phyloP scores from a whole-genome alignment of 495 filamentous ascomycete species.

The Aspergillus avenaceus region DNA sequence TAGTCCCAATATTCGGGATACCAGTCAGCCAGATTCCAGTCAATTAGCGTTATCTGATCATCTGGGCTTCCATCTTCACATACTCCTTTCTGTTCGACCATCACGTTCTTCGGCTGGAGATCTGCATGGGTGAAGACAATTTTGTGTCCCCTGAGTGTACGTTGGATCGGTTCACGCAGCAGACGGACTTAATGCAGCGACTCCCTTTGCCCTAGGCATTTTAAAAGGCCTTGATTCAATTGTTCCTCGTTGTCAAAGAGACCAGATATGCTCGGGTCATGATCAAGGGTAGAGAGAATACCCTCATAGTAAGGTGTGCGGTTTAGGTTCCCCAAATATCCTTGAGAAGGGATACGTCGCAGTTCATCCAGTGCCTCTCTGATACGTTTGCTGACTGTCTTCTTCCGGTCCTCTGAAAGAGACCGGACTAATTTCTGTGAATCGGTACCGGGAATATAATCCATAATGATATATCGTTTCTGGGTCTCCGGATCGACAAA shows the following conservation, averaged over 20 bases:
- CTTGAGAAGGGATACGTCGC: slow-evolving; percentile 3
- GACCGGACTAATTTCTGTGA: slow-evolving; percentile 12
- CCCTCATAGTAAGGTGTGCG: slow-evolving; percentile 3
- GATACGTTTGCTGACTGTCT: slow-evolving; percentile 9
- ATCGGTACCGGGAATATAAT: slow-evolving; percentile 13
- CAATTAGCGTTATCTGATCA: slow-evolving; percentile 35
- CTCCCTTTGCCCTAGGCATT: slow-evolving; percentile 7
- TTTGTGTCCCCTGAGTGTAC: slow-evolving; percentile 14
- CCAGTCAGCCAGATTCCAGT: slow-evolving; percentile 48
- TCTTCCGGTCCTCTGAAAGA: slow-evolving; percentile 3
- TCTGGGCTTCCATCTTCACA: slow-evolving; percentile 12
- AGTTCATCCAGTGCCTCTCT: slow-evolving; percentile 12
- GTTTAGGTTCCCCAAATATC: slow-evolving; percentile 3
- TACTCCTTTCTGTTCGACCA: slow-evolving; percentile 12
- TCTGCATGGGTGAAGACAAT: slow-evolving; percentile 29
- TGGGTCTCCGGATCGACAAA: slow-evolving; percentile 17
- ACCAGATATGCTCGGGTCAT: slow-evolving; percentile 3
- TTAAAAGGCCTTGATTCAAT: slow-evolving; percentile 11
- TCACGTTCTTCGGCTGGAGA: slow-evolving; percentile 31
- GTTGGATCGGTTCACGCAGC: slow-evolving; percentile 13
- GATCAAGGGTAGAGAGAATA: neutral
- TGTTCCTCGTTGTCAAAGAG: slow-evolving; percentile 5
- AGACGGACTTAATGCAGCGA: slow-evolving; percentile 10
- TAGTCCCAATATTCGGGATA: slow-evolving; percentile 49
- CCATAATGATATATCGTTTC: slow-evolving; percentile 19